These are phyloP conservation scores for Hanseniaspora guilliermondii DNA, from an alignment of 805 yeast genomes.

Conservation along the genomic window DNA sequence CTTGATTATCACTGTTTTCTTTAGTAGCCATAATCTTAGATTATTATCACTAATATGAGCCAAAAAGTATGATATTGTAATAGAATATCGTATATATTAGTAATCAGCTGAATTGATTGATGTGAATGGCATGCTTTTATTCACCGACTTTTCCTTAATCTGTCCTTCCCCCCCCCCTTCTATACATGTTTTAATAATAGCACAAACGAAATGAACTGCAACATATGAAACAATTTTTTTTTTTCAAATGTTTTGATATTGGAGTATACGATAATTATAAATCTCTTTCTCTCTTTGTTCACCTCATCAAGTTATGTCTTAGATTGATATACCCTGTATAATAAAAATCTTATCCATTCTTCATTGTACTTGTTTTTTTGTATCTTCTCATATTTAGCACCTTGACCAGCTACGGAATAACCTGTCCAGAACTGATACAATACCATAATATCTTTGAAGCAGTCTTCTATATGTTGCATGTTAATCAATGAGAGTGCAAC, in stretches of 20 bases:
- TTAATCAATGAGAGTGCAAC: slow-evolving; percentile 68
- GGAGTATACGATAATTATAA: neutral
- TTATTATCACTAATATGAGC: too few relatives aligned
- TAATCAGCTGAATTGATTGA: too few relatives aligned
- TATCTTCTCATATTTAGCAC: neutral
- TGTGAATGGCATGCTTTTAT: too few relatives aligned
- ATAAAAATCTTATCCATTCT: slow-evolving; percentile 33
- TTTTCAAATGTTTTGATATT: too few relatives aligned
- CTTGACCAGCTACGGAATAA: neutral
- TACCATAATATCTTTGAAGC: slow-evolving; percentile 72
- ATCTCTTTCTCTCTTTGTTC: too few relatives aligned
- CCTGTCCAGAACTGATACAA: slow-evolving; percentile 67
- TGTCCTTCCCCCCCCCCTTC: too few relatives aligned
- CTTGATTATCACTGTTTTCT: neutral
- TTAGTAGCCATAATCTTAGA: neutral
- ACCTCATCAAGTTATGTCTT: neutral
- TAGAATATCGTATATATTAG: too few relatives aligned
- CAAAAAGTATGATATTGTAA: too few relatives aligned
- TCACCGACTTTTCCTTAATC: too few relatives aligned
- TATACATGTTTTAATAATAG: too few relatives aligned
- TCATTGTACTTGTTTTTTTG: slow-evolving; percentile 58
- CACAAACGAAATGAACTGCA: too few relatives aligned
- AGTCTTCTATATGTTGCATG: slow-evolving; percentile 62
- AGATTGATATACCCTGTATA: slow-evolving; percentile 23
- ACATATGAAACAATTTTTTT: too few relatives aligned